phyloP scores from a whole-genome alignment of 225 moss, liverwort and hornwort species.

The Neckera pumila region DNA sequence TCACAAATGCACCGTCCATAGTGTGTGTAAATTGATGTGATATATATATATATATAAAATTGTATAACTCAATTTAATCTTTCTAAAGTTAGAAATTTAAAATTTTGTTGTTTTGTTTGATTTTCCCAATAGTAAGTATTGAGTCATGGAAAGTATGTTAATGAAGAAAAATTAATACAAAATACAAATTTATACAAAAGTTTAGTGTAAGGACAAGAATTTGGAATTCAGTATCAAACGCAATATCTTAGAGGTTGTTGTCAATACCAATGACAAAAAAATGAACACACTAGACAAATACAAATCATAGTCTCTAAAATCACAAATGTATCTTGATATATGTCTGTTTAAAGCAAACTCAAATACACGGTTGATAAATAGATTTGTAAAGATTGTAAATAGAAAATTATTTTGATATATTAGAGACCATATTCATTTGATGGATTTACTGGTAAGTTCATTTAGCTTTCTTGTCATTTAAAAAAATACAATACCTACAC shows the following conservation, averaged over 20 bases:
- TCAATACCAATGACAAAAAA: not conserved
- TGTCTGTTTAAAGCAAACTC: fast-evolving
- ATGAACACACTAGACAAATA: not conserved
- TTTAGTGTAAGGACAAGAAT: too few relatives aligned
- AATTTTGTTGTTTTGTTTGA: not conserved
- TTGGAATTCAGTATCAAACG: not conserved
- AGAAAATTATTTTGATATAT: not conserved
- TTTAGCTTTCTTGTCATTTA: not conserved
- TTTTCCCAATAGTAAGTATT: not conserved
- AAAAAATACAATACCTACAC: not conserved
- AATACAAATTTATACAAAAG: not conserved
- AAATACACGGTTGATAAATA: not conserved
- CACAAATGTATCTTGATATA: not conserved
- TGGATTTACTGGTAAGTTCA: too few relatives aligned
- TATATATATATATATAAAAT: too few relatives aligned
- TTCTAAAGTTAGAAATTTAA: too few relatives aligned
- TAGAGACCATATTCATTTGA: not conserved
- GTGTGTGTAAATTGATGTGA: not conserved
- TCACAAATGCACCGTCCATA: slow-evolving; percentile 22
- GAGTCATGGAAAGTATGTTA: not conserved
- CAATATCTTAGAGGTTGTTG: not conserved
- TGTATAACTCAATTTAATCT: fast-evolving
- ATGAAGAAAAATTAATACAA: not conserved
- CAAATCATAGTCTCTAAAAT: not conserved
- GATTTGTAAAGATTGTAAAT: not conserved